Percentiles rank a stretch among this genome's conserved stretches.
Evolutionary conservation across 768 basidiomycete genomes (phyloP).

Genomic region (Solioccasus polychromus): DNA sequence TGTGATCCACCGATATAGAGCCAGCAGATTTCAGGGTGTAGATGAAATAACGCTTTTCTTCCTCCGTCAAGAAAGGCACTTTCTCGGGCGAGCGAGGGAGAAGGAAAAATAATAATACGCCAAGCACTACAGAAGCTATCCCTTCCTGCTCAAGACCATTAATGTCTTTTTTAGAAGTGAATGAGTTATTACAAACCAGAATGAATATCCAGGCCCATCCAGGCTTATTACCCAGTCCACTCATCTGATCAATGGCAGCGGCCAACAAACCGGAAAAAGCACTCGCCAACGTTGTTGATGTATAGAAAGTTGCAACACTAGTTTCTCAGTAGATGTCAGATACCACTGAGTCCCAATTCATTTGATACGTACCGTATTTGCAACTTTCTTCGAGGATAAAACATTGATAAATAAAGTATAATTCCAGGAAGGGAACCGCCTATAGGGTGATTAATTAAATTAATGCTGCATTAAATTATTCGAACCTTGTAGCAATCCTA

Average conservation of each 20-base stretch:
- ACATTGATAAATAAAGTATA: slow-evolving; percentile 54
- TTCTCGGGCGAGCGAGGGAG: slow-evolving; percentile 44
- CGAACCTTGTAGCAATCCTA: slow-evolving; percentile 59
- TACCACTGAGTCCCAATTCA: background rate
- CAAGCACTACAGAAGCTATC: slow-evolving; percentile 58
- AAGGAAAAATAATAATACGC: slow-evolving; percentile 45
- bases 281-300: slow-evolving; percentile 55
- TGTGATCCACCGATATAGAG: slow-evolving; percentile 39
- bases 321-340: no score
- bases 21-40: slow-evolving; percentile 20
- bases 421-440: slow-evolving; percentile 59
- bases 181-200: slow-evolving; percentile 29
- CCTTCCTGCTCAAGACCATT: slow-evolving; percentile 42
- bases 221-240: slow-evolving; percentile 46
- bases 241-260: slow-evolving; percentile 53
- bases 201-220: slow-evolving; percentile 68
- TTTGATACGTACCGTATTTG: slow-evolving; percentile 23
- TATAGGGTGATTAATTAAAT: slow-evolving; percentile 19
- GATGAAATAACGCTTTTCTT: no score
- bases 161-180: background rate
- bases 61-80: slow-evolving; percentile 48
- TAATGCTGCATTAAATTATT: background rate
- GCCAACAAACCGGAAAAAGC: slow-evolving; percentile 67
- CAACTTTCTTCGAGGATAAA: slow-evolving; percentile 33
- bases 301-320: no score